Percentiles rank a stretch among this genome's conserved stretches.
These are phyloP conservation scores for Collybia mongolica DNA, from an alignment of 768 basidiomycete genomes.

Conservation along the genomic window DNA sequence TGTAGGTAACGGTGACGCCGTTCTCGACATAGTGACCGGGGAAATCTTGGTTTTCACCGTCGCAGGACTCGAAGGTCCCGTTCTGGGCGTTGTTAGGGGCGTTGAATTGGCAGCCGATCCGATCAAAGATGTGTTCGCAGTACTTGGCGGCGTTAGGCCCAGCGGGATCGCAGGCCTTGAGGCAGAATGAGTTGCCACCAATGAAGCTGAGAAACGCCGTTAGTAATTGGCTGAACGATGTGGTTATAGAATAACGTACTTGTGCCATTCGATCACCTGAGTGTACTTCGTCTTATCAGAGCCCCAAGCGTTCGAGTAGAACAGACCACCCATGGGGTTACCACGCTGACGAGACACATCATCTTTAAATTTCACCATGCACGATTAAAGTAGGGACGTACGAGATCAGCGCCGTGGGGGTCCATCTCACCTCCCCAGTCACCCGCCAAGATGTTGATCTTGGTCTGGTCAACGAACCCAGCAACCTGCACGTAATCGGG, in stretches of 20 bases:
- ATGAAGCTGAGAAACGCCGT: slow-evolving; percentile 53
- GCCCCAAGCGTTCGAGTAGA: slow-evolving; percentile 60
- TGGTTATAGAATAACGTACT: slow-evolving; percentile 33
- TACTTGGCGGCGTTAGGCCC: slow-evolving; percentile 45
- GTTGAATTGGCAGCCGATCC: slow-evolving; percentile 74
- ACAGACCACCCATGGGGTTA: slow-evolving; percentile 75
- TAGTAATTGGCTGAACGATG: background rate
- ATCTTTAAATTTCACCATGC: background rate
- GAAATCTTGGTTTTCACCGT: slow-evolving; percentile 60
- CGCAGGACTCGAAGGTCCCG: slow-evolving; percentile 62
- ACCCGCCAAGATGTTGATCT: slow-evolving; percentile 41
- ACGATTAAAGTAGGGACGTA: background rate
- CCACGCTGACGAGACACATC: slow-evolving; percentile 48
- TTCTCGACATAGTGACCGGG: slow-evolving; percentile 48
- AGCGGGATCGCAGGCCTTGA: slow-evolving; percentile 69
- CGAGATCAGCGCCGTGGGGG: slow-evolving; percentile 55
- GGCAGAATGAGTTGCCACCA: slow-evolving; percentile 61
- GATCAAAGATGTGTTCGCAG: slow-evolving; percentile 75
- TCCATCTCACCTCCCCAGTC: slow-evolving; percentile 75
- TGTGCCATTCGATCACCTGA: slow-evolving; percentile 70
- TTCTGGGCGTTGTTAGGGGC: slow-evolving; percentile 62
- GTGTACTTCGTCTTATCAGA: slow-evolving; percentile 37
- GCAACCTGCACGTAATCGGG: slow-evolving; percentile 53
- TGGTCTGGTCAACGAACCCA: slow-evolving; percentile 57
- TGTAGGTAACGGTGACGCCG: slow-evolving; percentile 39